phyloP scores from a whole-genome alignment of 1,284 basidiomycete genomes.

The Microbotryum intermedium region DNA sequence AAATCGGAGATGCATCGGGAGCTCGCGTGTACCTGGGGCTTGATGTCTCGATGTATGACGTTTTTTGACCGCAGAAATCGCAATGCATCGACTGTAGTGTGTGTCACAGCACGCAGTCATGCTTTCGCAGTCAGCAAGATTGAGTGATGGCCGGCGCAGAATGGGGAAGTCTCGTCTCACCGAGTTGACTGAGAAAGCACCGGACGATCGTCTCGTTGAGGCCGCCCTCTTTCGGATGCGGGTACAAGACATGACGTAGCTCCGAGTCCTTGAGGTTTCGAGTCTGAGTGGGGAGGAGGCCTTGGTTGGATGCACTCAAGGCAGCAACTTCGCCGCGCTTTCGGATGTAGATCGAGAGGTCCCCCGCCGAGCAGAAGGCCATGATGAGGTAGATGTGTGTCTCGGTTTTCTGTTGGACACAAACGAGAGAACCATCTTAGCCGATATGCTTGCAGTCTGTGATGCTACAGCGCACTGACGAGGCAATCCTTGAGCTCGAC shows the following conservation, averaged over 20 bases:
- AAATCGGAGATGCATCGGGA: not conserved
- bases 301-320: conserved; percentile 58
- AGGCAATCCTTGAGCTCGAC: conserved; percentile 89
- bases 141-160: not conserved
- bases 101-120: too few species aligned
- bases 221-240: conserved; percentile 82
- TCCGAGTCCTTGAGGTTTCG: conserved; percentile 12
- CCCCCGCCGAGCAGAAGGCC: conserved; percentile 92
- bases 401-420: conserved; percentile 64
- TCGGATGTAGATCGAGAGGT: conserved; percentile 93
- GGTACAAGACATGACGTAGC: conserved; percentile 53
- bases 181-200: conserved; percentile 85
- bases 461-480: conserved; percentile 37
- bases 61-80: conserved; percentile 83
- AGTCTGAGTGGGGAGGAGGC: conserved; percentile 41
- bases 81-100: conserved; percentile 66
- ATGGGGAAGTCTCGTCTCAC: conserved; percentile 43
- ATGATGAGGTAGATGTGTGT: conserved; percentile 95
- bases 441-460: not conserved
- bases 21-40: conserved; percentile 61
- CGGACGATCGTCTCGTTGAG: conserved; percentile 83
- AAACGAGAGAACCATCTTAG: not conserved
- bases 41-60: conserved; percentile 94
- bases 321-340: conserved; percentile 77
- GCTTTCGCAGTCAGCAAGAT: too few species aligned